Percentiles rank a stretch among this genome's conserved stretches.
These are phyloP conservation scores for Hyparrhenia diplandra DNA, from an alignment of 176 grass and related monocot genomes.

Conservation along the genomic window DNA sequence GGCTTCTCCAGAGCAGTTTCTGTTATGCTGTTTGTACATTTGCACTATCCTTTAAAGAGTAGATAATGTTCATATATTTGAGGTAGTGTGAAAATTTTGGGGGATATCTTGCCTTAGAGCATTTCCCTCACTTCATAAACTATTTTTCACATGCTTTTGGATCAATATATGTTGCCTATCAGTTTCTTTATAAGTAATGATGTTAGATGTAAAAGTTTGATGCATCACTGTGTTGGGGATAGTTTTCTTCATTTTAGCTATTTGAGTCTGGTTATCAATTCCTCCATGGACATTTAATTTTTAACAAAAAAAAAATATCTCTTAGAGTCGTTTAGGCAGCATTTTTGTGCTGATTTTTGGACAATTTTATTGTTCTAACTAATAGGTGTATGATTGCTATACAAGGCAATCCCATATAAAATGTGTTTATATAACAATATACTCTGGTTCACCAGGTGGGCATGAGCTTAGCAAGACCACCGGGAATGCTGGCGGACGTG, in stretches of 20 bases:
- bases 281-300: not conserved
- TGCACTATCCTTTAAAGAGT: too few species aligned
- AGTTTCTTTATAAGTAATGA: not conserved
- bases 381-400: not conserved
- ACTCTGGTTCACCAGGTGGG: not conserved
- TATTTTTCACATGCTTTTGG: not conserved
- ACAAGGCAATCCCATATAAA: not conserved
- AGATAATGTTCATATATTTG: not conserved
- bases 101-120: not conserved
- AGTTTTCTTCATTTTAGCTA: not conserved
- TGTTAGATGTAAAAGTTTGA: not conserved
- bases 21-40: too few species aligned
- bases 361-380: not conserved
- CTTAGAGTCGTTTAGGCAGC: not conserved
- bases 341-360: not conserved
- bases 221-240: not conserved
- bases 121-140: not conserved
- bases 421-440: not conserved
- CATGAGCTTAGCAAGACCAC: too few species aligned
- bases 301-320: not conserved
- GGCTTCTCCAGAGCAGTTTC: too few species aligned
- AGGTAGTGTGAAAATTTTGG: not conserved
- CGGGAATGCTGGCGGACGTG: conserved; percentile 39
- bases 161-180: not conserved
- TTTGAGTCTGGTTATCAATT: not conserved